phyloP scores from a whole-genome alignment of 2,329 filamentous ascomycete genomes.

The Aureobasidium namibiae region DNA sequence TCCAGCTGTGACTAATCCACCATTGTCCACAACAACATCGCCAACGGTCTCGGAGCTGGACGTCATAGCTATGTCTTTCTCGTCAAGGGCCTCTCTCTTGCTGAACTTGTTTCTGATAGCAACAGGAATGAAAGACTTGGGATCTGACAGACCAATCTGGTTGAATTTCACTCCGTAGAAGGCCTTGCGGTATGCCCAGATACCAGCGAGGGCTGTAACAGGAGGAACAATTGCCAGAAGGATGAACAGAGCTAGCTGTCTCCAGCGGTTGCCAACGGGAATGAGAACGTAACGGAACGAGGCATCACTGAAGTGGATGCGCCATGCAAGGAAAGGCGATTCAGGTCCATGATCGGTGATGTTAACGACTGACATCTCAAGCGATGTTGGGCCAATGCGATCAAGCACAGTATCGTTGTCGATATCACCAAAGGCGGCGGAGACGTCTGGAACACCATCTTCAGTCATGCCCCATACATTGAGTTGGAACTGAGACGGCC shows the following conservation, averaged over 20 bases:
- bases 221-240: constrained; percentile 49
- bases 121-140: constrained; percentile 33
- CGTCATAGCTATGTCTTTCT: constrained; percentile 26
- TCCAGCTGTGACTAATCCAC: not conserved
- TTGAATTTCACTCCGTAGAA: constrained; percentile 60
- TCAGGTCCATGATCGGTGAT: constrained; percentile 47
- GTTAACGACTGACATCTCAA: constrained; percentile 50
- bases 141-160: constrained; percentile 46
- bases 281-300: constrained; percentile 43
- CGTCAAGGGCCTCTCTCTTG: constrained; percentile 20
- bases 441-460: constrained; percentile 54
- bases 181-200: constrained; percentile 50
- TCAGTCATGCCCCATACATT: constrained; percentile 62
- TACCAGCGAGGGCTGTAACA: constrained; percentile 39
- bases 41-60: constrained; percentile 25
- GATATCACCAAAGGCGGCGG: constrained; percentile 53
- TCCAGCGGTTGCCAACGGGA: constrained; percentile 46
- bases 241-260: constrained; percentile 48
- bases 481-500: constrained; percentile 53
- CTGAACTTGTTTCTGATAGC: constrained; percentile 27
- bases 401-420: constrained; percentile 54
- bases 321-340: constrained; percentile 48
- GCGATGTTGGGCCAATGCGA: constrained; percentile 51
- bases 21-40: not conserved
- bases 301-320: constrained; percentile 48